These are phyloP conservation scores for Zalaria obscura DNA, from an alignment of 2,329 filamentous ascomycete genomes.

Conservation along the genomic window DNA sequence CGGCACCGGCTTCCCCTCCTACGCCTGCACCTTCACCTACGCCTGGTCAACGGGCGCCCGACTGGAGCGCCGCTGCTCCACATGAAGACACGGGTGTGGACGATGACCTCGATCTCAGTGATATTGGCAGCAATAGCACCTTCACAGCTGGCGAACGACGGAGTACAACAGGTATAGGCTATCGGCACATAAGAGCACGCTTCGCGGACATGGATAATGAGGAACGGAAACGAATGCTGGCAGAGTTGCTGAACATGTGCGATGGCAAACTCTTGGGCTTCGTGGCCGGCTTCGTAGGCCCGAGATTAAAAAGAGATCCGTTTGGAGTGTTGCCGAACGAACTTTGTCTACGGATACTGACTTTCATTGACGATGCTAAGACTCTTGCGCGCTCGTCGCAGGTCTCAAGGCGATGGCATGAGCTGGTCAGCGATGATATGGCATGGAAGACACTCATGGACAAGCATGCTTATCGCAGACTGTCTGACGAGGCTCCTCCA, in stretches of 20 bases:
- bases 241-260: slow-evolving; percentile 83
- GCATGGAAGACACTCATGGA: slow-evolving; percentile 97
- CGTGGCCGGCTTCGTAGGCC: slow-evolving; percentile 90
- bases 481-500: slow-evolving; percentile 29
- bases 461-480: slow-evolving; percentile 72
- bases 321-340: slow-evolving; percentile 88
- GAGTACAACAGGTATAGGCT: slow-evolving; percentile 18
- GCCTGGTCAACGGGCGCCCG: slow-evolving; percentile 46
- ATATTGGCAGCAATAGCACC: slow-evolving; percentile 11
- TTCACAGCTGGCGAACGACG: slow-evolving; percentile 8
- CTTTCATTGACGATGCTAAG: slow-evolving; percentile 93
- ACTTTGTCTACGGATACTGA: slow-evolving; percentile 72
- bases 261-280: slow-evolving; percentile 92
- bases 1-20: slow-evolving; percentile 50
- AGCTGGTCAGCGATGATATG: slow-evolving; percentile 88
- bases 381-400: slow-evolving; percentile 87
- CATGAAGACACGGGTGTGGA: slow-evolving; percentile 61
- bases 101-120: slow-evolving; percentile 14
- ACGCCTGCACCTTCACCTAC: slow-evolving; percentile 55
- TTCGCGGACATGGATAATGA: slow-evolving; percentile 65
- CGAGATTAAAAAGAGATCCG: slow-evolving; percentile 87
- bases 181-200: slow-evolving; percentile 63
- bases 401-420: slow-evolving; percentile 89
- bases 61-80: slow-evolving; percentile 66
- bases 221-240: slow-evolving; percentile 67